These are phyloP conservation scores for Eimeria mitis DNA, from an alignment of 169 alveolate species.

Conservation along the genomic window DNA sequence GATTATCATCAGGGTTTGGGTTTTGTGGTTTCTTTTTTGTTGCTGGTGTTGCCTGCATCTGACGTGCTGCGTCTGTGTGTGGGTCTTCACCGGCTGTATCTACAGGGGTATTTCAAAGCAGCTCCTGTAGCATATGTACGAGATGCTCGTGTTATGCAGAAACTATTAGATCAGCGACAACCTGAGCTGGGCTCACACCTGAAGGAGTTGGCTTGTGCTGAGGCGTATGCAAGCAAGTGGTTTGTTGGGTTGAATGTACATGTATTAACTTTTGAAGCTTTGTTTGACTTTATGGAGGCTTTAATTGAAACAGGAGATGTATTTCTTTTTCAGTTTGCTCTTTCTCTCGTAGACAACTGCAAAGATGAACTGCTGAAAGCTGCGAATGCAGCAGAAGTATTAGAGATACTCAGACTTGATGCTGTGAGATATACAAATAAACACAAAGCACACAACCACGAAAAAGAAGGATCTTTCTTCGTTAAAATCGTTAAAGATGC, in stretches of 20 bases:
- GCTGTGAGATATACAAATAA: slow-evolving; percentile 81
- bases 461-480: slow-evolving; percentile 84
- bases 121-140: slow-evolving; percentile 87
- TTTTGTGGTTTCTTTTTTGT: slow-evolving; percentile 84
- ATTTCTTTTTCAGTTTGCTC: slow-evolving; percentile 84
- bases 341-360: slow-evolving; percentile 80
- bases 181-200: slow-evolving; percentile 83
- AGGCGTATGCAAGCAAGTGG: slow-evolving; percentile 87
- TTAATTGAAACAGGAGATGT: slow-evolving; percentile 80
- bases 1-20: slow-evolving; percentile 89
- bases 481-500: slow-evolving; percentile 84
- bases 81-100: slow-evolving; percentile 83
- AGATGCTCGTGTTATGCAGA: slow-evolving; percentile 86
- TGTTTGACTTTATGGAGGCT: slow-evolving; percentile 83
- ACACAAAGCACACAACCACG: slow-evolving; percentile 4
- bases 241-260: slow-evolving; percentile 87
- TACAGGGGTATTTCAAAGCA: slow-evolving; percentile 86
- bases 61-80: slow-evolving; percentile 83
- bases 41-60: slow-evolving; percentile 82
- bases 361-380: slow-evolving; percentile 82
- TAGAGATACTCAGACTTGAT: slow-evolving; percentile 86
- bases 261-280: slow-evolving; percentile 86
- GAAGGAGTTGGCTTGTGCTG: slow-evolving; percentile 84
- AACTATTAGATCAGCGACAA: slow-evolving; percentile 55
- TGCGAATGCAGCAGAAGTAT: slow-evolving; percentile 83